Evolutionary conservation across 192 early-diverging fungal genomes (phyloP), one percentile per base, ranked within the genome.

Genomic region (Geosiphon pyriformis): DNA sequence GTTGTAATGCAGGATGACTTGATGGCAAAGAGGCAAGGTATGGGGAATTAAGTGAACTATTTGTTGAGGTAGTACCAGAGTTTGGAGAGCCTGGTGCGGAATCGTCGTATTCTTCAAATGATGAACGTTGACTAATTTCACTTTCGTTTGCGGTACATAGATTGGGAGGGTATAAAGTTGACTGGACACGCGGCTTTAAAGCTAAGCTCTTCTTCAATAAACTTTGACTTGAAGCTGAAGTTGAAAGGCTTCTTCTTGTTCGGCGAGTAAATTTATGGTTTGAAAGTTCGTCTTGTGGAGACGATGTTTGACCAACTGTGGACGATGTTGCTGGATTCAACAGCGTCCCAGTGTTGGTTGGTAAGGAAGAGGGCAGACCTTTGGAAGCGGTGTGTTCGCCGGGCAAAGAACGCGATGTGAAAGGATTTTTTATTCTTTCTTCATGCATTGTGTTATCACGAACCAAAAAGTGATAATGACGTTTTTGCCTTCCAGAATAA

Each of bases 71-170:
- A 37, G 64, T 51, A 55, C 32, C 52, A 53, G 62, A 65, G 33
- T 53, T 65, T 4, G 49, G 62, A 55, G 51, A 35, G n/a, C 64
- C 52, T 4, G 64, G 35, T 0, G 64, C 23, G 1, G 64, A 66
- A 66, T 22, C 48, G 18, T 66, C 64, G 26, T 35, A 66, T 12
- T 66, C 64, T 66, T 66, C 64, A 25, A 66, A 66, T 54, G 51
- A 55, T 12, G 51, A 37, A 25, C 64, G 48, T 3, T 66, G 47
- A 55, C 51, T 66, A 4, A 32, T 30, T 37, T 66, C 64, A 26
- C 64, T 54, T 26, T 66, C 64, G 7, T n/a, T 52, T 22, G 64
- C 42, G 29, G 55, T 57, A 47, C 26, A 37, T 20, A 6, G 18
- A 18, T 12, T 23, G 23, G 31, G 32, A 11, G 60, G 52, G 12